Evolutionary conservation across 106 monocot species (phyloP).

Genomic region (Alisma plantagoaquatica): DNA sequence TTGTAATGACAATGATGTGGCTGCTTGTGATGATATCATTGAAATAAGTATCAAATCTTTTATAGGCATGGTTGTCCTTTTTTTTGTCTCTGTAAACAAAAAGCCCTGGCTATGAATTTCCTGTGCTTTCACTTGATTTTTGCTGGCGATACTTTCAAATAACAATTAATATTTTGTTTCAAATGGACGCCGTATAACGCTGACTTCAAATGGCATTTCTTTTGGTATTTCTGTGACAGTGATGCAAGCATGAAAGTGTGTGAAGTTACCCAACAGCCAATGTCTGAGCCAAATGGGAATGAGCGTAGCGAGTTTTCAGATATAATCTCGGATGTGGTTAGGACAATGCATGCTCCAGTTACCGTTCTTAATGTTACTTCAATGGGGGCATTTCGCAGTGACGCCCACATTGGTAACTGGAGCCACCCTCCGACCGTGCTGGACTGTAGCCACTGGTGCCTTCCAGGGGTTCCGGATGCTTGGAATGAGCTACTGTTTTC

Average conservation of each 20-base stretch:
- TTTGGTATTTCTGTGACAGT: slow-evolving; percentile 35
- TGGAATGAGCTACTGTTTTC: slow-evolving; percentile 94
- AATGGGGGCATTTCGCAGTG: slow-evolving; percentile 82
- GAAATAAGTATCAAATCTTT: too few species aligned
- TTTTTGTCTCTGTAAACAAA: too few species aligned
- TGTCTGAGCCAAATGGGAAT: slow-evolving; percentile 41
- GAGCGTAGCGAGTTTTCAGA: slow-evolving; percentile 56
- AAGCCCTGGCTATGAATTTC: too few species aligned
- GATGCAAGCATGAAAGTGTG: slow-evolving; percentile 52
- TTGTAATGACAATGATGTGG: too few species aligned
- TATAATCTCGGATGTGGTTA: slow-evolving; percentile 56
- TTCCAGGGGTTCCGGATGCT: slow-evolving; percentile 94
- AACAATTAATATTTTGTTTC: too few species aligned
- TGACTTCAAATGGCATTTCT: too few species aligned
- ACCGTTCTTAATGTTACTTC: slow-evolving; percentile 86
- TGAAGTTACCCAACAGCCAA: slow-evolving; percentile 45
- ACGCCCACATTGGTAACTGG: slow-evolving; percentile 86
- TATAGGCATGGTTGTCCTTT: too few species aligned
- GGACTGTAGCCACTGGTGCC: slow-evolving; percentile 98
- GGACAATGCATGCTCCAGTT: slow-evolving; percentile 47
- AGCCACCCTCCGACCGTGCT: slow-evolving; percentile 45
- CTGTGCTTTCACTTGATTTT: too few species aligned
- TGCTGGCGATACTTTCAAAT: too few species aligned
- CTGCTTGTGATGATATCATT: too few species aligned
- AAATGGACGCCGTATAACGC: too few species aligned